These are phyloP conservation scores for Geum urbanum DNA, from an alignment of 306 rosid genomes.

Conservation along the genomic window DNA sequence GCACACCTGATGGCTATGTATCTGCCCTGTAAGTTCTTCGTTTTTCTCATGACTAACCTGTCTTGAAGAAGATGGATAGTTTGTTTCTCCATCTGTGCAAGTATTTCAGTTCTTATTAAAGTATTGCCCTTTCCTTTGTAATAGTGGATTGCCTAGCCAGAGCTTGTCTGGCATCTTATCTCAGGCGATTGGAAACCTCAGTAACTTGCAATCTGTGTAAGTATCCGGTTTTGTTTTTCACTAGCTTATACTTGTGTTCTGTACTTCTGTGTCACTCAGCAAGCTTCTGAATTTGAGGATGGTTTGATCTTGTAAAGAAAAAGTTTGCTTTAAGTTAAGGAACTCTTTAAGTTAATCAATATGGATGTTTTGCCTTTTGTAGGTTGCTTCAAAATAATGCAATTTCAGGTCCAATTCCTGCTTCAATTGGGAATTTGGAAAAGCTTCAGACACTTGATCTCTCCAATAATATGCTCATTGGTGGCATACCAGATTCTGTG, in stretches of 20 bases:
- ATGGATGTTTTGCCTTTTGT: conserved; percentile 17
- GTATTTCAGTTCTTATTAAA: conserved; percentile 16
- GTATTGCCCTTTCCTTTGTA: conserved; percentile 11
- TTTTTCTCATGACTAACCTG: not conserved
- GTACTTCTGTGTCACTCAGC: not conserved
- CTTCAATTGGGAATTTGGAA: conserved; percentile 65
- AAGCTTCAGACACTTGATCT: conserved; percentile 94
- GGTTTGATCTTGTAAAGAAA: conserved; percentile 6
- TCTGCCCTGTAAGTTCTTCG: conserved; percentile 71
- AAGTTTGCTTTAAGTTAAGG: too few relatives aligned
- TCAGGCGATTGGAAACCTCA: conserved; percentile 79
- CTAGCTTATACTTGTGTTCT: not conserved
- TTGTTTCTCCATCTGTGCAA: conserved; percentile 14
- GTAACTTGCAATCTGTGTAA: conserved; percentile 84
- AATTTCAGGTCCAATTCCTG: conserved; percentile 79
- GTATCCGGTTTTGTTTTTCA: conserved; percentile 16
- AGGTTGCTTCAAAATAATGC: conserved; percentile 94
- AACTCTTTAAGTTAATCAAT: not conserved
- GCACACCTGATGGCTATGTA: conserved; percentile 79
- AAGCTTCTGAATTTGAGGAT: conserved; percentile 1
- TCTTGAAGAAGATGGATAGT: conserved; percentile 5
- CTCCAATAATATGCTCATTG: conserved; percentile 68
- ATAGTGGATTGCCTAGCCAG: conserved; percentile 98
- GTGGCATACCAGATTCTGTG: conserved; percentile 75
- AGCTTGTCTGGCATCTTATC: conserved; percentile 82